These are phyloP conservation scores for Takashimella koratensis DNA, from an alignment of 1,284 basidiomycete genomes.

Conservation along the genomic window DNA sequence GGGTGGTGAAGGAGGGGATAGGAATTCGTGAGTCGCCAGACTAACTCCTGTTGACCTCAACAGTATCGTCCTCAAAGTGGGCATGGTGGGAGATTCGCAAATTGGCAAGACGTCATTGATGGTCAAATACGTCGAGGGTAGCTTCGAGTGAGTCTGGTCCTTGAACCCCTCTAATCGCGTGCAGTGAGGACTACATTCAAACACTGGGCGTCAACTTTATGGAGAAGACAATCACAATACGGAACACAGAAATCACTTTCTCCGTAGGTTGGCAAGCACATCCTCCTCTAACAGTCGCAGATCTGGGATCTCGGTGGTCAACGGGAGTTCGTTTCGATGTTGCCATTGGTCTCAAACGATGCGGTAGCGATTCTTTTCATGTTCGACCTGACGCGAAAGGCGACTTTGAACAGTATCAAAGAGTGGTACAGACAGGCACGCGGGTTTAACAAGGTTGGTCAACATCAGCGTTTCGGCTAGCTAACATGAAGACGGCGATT, in stretches of 20 bases:
- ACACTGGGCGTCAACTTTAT: conserved; percentile 99
- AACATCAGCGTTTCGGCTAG: neutral
- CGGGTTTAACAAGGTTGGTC: conserved; percentile 90
- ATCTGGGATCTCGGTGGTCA: conserved; percentile 99
- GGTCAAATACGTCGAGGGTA: conserved; percentile 97
- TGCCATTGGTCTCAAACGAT: conserved; percentile 96
- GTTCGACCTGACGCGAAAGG: conserved; percentile 97
- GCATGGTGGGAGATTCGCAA: conserved; percentile 98
- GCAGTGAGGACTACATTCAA: conserved; percentile 93
- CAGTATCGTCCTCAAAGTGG: conserved; percentile 94
- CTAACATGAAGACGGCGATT: conserved; percentile 70
- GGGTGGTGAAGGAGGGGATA: conserved; percentile 40
- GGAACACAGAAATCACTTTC: conserved; percentile 97
- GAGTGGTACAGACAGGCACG: conserved; percentile 99
- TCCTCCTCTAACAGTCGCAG: conserved; percentile 20
- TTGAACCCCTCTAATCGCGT: neutral
- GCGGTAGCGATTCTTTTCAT: conserved; percentile 98
- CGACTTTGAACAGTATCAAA: conserved; percentile 94
- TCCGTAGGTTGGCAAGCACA: conserved; percentile 52
- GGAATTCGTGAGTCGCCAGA: conserved; percentile 37
- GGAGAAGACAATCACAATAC: conserved; percentile 97
- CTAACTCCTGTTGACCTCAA: neutral
- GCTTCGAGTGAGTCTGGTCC: conserved; percentile 61
- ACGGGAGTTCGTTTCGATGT: conserved; percentile 97
- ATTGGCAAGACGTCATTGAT: conserved; percentile 97